Conservation (phyloP, 1,284 basidiomycete genomes). For the Apiotrichum brassicae region DNA sequence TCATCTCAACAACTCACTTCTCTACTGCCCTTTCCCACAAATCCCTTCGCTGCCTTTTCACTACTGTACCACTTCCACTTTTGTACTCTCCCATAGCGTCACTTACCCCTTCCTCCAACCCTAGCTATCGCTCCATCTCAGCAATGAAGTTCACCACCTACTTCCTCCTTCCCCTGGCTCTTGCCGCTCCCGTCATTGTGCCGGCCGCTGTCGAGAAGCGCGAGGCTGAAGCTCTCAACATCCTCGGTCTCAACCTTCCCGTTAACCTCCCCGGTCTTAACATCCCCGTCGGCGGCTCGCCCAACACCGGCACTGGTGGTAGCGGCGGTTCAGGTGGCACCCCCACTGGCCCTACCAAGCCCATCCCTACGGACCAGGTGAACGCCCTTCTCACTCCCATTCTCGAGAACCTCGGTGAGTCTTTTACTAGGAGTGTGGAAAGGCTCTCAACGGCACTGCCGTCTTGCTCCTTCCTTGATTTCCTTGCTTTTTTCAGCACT, state of each 20-base stretch:
- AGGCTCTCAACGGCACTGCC: background rate
- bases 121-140: background rate
- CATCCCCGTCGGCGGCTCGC: background rate
- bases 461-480: too few relatives aligned
- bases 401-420: background rate
- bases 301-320: too few relatives aligned
- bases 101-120: background rate
- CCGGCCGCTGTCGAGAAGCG: background rate
- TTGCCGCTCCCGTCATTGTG: background rate
- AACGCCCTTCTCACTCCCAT: background rate
- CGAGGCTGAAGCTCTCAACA: background rate
- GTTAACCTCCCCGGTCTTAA: background rate
- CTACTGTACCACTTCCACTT: background rate
- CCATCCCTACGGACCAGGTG: background rate
- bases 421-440: too few relatives aligned
- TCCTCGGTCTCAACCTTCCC: background rate
- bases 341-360: background rate
- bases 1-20: too few relatives aligned
- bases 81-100: background rate
- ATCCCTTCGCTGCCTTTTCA: too few relatives aligned
- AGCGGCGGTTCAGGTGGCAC: background rate
- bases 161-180: background rate
- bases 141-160: conserved; percentile 1
- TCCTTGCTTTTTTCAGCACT: background rate
- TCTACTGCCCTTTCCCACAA: too few relatives aligned